These are phyloP conservation scores for California macrophylla DNA, from an alignment of 441 rosid genomes.

Conservation along the genomic window DNA sequence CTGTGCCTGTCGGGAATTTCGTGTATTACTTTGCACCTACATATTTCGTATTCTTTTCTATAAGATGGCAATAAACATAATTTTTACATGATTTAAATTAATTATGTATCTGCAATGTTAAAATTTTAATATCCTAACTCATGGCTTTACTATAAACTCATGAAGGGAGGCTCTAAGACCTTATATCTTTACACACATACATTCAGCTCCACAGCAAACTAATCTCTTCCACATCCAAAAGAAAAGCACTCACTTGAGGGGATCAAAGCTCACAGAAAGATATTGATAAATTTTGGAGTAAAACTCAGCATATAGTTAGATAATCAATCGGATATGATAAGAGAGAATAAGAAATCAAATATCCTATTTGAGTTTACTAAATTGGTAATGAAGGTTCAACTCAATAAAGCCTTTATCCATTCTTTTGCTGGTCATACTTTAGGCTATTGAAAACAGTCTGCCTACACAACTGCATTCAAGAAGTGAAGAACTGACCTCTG, in stretches of 20 bases:
- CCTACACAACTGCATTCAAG: slow-evolving; percentile 1
- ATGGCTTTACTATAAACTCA: neutral
- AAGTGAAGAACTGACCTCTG: slow-evolving; percentile 14
- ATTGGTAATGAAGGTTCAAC: neutral
- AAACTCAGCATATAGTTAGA: neutral
- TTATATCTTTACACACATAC: neutral
- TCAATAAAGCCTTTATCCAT: neutral
- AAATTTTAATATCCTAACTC: neutral
- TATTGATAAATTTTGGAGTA: neutral
- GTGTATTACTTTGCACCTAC: neutral
- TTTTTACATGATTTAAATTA: neutral
- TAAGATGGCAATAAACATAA: neutral
- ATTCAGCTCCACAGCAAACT: neutral
- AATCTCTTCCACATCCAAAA: neutral
- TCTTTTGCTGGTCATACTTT: neutral
- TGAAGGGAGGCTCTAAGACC: neutral
- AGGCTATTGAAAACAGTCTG: neutral
- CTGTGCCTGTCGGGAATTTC: neutral
- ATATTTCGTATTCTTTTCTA: neutral
- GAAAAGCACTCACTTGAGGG: neutral
- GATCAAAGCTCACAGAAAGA: neutral
- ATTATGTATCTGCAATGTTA: neutral
- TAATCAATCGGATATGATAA: neutral
- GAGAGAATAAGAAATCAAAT: neutral
- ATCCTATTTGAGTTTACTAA: neutral